These are phyloP conservation scores for Vitis vinifera DNA, from an alignment of 164 flowering plant species.

Conservation along the genomic window DNA sequence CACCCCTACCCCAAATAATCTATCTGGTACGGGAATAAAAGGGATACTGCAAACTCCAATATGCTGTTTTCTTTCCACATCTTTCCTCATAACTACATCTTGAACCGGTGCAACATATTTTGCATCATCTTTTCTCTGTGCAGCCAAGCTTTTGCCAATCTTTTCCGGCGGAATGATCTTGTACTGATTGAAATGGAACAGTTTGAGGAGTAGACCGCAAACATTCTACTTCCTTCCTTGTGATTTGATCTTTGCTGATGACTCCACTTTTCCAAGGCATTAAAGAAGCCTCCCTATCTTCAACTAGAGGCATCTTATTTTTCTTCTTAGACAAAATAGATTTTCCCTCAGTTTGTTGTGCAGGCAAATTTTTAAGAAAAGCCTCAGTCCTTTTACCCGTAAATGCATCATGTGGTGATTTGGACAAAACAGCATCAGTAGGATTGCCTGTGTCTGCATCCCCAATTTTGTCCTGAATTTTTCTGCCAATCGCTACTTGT, in stretches of 20 bases:
- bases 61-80: slow-evolving; percentile 7
- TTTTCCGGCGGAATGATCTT: slow-evolving; percentile 15
- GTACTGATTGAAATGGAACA: slow-evolving; percentile 10
- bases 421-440: slow-evolving; percentile 10
- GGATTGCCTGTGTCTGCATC: slow-evolving; percentile 9
- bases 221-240: slow-evolving; percentile 16
- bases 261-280: slow-evolving; percentile 14
- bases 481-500: slow-evolving; percentile 7
- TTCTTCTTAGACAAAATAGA: slow-evolving; percentile 27
- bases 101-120: slow-evolving; percentile 14
- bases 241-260: slow-evolving; percentile 11
- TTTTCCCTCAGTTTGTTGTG: slow-evolving; percentile 13
- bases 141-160: slow-evolving; percentile 18
- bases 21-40: slow-evolving; percentile 14
- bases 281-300: slow-evolving; percentile 14
- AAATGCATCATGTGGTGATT: slow-evolving; percentile 11
- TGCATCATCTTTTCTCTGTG: slow-evolving; percentile 12
- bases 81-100: slow-evolving; percentile 15
- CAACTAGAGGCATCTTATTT: slow-evolving; percentile 25
- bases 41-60: slow-evolving; percentile 13
- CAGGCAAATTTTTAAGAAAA: slow-evolving; percentile 15
- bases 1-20: slow-evolving; percentile 1
- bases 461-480: slow-evolving; percentile 12
- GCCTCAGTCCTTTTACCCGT: slow-evolving; percentile 14
- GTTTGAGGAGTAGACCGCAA: slow-evolving; percentile 5